These are phyloP conservation scores for Amanita polypyramis DNA, from an alignment of 768 basidiomycete genomes.

Conservation along the genomic window DNA sequence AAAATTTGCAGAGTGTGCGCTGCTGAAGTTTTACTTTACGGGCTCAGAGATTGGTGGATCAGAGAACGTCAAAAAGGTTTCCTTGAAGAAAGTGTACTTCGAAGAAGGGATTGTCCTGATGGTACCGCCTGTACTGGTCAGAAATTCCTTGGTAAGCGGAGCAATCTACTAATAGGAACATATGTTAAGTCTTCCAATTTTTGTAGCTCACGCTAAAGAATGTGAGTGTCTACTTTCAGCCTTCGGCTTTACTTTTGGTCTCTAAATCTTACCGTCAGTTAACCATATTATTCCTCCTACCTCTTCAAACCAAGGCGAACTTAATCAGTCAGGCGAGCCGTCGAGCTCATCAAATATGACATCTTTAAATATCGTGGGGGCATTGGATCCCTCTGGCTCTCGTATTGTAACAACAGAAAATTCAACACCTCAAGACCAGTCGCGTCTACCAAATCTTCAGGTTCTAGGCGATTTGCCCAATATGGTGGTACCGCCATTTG, in stretches of 20 bases:
- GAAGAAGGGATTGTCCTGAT: conserved; percentile 59
- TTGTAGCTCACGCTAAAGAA: conserved; percentile 60
- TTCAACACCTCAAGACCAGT: neutral
- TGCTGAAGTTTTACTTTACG: conserved; percentile 64
- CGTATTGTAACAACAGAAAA: neutral
- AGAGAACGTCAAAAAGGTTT: conserved; percentile 64
- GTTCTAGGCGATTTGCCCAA: neutral
- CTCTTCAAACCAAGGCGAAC: neutral
- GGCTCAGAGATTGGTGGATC: conserved; percentile 76
- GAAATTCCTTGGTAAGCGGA: conserved; percentile 50
- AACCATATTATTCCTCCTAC: conserved; percentile 30
- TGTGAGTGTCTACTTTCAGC: conserved; percentile 34
- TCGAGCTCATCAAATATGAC: neutral
- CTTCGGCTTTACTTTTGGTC: conserved; percentile 3
- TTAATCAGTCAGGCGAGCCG: neutral
- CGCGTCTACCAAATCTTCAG: neutral
- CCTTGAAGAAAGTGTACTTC: conserved; percentile 41
- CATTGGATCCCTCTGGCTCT: neutral
- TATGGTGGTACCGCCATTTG: neutral
- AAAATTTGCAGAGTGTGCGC: conserved; percentile 67
- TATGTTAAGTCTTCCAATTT: conserved; percentile 7
- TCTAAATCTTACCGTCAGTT: conserved; percentile 16
- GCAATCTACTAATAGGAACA: neutral
- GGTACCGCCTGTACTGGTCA: conserved; percentile 51
- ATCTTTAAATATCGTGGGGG: neutral